Base-by-base conservation (phyloP, 192 early-diverging fungal genomes). In the Podila epigama region DNA sequence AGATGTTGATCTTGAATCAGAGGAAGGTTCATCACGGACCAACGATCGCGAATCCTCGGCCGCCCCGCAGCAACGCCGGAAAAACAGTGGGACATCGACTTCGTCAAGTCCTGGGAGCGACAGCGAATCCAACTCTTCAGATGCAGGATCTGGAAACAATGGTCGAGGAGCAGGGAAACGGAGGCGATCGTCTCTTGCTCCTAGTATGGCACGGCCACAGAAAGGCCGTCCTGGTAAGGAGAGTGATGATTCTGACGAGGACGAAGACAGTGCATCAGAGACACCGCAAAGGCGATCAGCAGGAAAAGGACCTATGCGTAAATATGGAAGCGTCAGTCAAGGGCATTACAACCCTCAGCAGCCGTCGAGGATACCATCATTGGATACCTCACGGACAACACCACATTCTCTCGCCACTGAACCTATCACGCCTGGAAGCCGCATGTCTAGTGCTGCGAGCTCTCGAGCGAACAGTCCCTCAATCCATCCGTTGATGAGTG, bases 1-100 rank as follows among this genome's bases (percentile, higher is more conserved):
- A 60, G 86, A 89, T 50, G 81, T 92, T 39, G 90, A 91, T 63
- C 56, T 91, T 73, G 89, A 86, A 18, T 81, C 80, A 20, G 87
- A 88, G 5, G 77, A 83, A 16, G 68, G 53, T 4, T 36, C 44
- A 13, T 35, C 37, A 16, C 63, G 58, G 11, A 39, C 59, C 42
- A 72, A 41, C 58, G 57, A 41, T 37, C 55, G 33, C 22, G 32
- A 63, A 31, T 11, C 37, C 25, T 13, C 48, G 3, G 25, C 55
- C 28, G n/a, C n/a, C n/a, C n/a, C n/a, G n/a, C 60, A 69, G 55
- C 40, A n/a, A 32, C 63, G 29, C 15, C 37, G 79, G 39, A 69
- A 65, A 51, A 61, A 54, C 52, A 81, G 72, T 33, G 58, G 15
- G 8, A 62, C 42, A 9, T 77, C 66, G 31, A 62, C 64, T 13